Evolutionary conservation across 2,329 filamentous ascomycete genomes (phyloP), one percentile per base, ranked within the genome.

Genomic region (Aspergillus neotritici): DNA sequence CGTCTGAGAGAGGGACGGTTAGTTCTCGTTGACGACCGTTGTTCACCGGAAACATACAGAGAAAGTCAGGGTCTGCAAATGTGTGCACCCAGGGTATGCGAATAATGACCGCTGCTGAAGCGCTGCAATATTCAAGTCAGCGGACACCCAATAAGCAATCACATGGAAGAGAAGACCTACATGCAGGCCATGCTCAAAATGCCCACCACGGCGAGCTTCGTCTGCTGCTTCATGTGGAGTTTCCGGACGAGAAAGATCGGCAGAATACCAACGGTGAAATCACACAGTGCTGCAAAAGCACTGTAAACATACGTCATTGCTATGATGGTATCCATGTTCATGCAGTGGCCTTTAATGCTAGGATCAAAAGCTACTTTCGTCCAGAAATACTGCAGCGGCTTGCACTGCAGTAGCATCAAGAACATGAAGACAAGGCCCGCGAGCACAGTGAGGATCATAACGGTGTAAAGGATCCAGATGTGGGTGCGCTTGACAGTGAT

Each of bases 121-220:
- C 73, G 34, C 61, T 64, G 21, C 5, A 15, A 13, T 13, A n/a
- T 15, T n/a, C 15, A 6, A 34, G 14, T 10, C 14, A 4, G 52
- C 58, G 56, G 17, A 63, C 9, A 30, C 28, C 52, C 57, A 31
- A 9, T 25, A 8, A 25, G 5, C 5, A 21, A 5, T 21, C 49
- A 60, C 57, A 70, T 67, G 50, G 77, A 77, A 31, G 76, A 80
- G 63, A 33, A 11, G 25, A 54, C 60, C n/a, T 53, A 64, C 60
- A 72, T 68, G 53, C 78, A 78, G 29, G 77, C 81, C 65, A 82
- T 73, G 2, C 70, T 67, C 38, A 83, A 61, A 34, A 83, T 69
- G 0, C 70, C 67, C 8, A 73, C 69, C 4, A 82, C 65, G 1
- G 76, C 68, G 3, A 74, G 13, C 54, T 80, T 82, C 4, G 70